phyloP scores from a whole-genome alignment of 306 rosid genomes.

The Sophora flavescens region DNA sequence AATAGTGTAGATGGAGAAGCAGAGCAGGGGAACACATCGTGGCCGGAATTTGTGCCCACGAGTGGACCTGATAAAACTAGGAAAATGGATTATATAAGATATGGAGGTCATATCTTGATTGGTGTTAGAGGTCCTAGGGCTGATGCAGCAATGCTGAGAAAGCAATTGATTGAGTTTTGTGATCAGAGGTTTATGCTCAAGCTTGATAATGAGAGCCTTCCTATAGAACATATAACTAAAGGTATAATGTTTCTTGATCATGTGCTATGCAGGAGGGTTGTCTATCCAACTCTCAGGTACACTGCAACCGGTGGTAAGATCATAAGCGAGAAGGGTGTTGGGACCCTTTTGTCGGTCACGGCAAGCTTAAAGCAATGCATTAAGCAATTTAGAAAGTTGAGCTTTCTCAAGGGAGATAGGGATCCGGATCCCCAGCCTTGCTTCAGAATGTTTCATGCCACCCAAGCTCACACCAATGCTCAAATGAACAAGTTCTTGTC shows the following conservation, averaged over 20 bases:
- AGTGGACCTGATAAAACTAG: constrained; percentile 98
- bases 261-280: constrained; percentile 91
- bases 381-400: constrained; percentile 87
- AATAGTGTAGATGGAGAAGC: constrained; percentile 81
- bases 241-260: constrained; percentile 98
- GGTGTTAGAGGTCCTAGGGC: constrained; percentile 96
- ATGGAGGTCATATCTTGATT: constrained; percentile 91
- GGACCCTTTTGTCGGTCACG: constrained; percentile 92
- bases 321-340: constrained; percentile 95
- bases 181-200: constrained; percentile 91
- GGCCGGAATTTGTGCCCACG: constrained; percentile 99
- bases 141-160: constrained; percentile 82
- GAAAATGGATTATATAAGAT: constrained; percentile 85
- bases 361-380: constrained; percentile 95
- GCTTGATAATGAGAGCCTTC: constrained; percentile 93
- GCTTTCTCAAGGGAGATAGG: constrained; percentile 87
- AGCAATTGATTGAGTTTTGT: constrained; percentile 88
- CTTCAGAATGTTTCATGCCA: constrained; percentile 97
- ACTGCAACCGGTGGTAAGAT: constrained; percentile 96
- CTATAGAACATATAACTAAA: constrained; percentile 95
- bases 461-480: constrained; percentile 96
- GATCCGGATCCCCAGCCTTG: constrained; percentile 99
- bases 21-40: constrained; percentile 92
- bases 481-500: constrained; percentile 96
- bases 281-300: constrained; percentile 94